Evolutionary conservation across 176 grass and related monocot species (phyloP), one percentile per base, ranked within the genome.

Genomic region (Calamus simplicifolius): DNA sequence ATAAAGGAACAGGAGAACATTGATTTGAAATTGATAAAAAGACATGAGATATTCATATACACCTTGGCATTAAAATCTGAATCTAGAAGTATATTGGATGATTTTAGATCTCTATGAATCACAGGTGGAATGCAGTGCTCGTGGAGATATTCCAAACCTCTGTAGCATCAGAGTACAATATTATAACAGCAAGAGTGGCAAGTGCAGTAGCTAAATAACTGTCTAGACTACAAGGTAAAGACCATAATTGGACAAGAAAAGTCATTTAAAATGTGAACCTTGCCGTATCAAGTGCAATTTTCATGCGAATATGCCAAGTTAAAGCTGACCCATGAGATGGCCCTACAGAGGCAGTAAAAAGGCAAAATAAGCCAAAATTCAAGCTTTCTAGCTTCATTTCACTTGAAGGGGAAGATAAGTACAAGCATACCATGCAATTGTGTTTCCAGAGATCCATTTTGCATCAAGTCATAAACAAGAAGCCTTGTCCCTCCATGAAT

Each of bases 41-140:
- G 35, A 43, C 35, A 10, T 12, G 13, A 43, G 8, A 13, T 43
- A 43, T 43, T 58, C 4, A 8, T 53, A 25, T 49, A 27, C 61
- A 98, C 93, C 93, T 92, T 98, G 14, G 93, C 81, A 62, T 81
- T 89, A 67, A 83, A 98, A 38, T 92, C 79, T 65, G 81, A 85
- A 74, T 92, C 88, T 62, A 98, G 75, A 76, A 98, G 93, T 78
- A 98, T 83, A 69, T 98, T 98, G 64, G 93, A 98, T n/a, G 84
- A 92, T 57, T 98, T 98, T 35, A 98, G 69, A 75, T 98, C 93
- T 78, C 87, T 98, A 80, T 98, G 93, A 49, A 92, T 92, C 16
- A 92, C 82, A 2, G 87, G 81, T 38, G 88, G 93, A 17, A 63
- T 85, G 70, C 88, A 98, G 77, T 98, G 88, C 67, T 98, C 93